Evolutionary conservation across 805 yeast species (phyloP), one percentile per base, ranked within the genome.

Genomic region (Lipomyces mesembrius): DNA sequence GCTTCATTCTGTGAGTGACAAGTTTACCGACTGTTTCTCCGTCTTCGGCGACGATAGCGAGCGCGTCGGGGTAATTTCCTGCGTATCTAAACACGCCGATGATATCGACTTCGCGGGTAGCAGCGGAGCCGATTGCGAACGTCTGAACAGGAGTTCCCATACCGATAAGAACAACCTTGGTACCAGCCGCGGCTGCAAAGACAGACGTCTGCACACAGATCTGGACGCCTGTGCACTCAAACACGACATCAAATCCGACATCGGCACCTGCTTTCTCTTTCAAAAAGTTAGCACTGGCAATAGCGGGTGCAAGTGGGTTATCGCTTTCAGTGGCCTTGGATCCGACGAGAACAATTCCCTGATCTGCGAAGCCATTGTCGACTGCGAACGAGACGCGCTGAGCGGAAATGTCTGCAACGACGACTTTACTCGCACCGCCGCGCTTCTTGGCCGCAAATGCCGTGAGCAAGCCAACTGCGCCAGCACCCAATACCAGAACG

Each of bases 401-500:
- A 49, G 71, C 53, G 3, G 86, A 81, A 59, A 90, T 81, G 77
- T 90, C 96, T 53, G 89, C 83, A 61, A 88, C 84, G 60, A 89
- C 79, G 35, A 90, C 87, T 8, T 84, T 81, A 12, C 87, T 79
- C 8, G 94, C 94, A 35, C 96, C 96, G 70, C 85, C 86, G 1
- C 22, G 49, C 8, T 88, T 86, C 68, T 82, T 83, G 20, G 91
- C 91, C 54, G 85, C 88, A 51, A 87, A 86, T 37, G 92, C 92
- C 61, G 86, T 82, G 68, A 89, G 80, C 61, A 91, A 77, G 27
- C 96, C 96, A 66, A 90, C 91, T 8, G 96, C 94, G 12, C 96
- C 96, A 29, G 95, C 94, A 60, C 96, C 96, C 68, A 88, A 87
- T 0, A 90, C 89, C 49, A 85, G 86, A 25, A 88, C 89, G 25